phyloP scores from a whole-genome alignment of 768 basidiomycete species.

The Leccinum barrowsii region DNA sequence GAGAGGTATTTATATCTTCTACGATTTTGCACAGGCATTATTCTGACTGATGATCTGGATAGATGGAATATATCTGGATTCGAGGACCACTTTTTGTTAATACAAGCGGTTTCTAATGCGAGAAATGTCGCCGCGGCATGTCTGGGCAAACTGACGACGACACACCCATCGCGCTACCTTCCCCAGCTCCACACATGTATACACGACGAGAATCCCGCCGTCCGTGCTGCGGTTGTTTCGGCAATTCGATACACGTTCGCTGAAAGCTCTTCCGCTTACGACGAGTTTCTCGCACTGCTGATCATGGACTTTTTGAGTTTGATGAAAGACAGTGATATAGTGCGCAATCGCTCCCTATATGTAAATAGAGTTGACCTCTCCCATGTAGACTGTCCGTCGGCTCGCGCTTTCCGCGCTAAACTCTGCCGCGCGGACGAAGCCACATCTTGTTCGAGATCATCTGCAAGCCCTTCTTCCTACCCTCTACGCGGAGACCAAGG shows the following conservation, averaged over 20 bases:
- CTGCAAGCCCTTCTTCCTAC: constrained; percentile 70
- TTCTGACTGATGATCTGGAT: no score
- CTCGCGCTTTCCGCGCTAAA: constrained; percentile 88
- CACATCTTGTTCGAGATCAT: constrained; percentile 86
- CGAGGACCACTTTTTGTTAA: no score
- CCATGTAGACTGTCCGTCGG: constrained; percentile 76
- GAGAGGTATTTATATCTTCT: no score
- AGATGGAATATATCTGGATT: no score
- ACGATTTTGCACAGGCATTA: no score
- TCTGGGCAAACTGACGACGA: no score
- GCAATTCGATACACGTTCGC: constrained; percentile 91
- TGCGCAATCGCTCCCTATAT: constrained; percentile 34
- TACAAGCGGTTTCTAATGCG: no score
- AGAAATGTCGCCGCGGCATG: no score
- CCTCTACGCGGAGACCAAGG: constrained; percentile 79
- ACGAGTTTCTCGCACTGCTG: constrained; percentile 83
- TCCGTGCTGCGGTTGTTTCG: constrained; percentile 86
- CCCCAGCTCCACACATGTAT: no score
- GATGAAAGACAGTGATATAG: constrained; percentile 86
- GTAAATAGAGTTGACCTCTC: neutral
- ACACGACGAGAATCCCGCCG: no score
- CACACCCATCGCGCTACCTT: no score
- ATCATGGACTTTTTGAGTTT: constrained; percentile 89
- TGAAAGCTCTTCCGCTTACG: constrained; percentile 80
- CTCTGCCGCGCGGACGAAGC: constrained; percentile 93